Evolutionary conservation across 495 filamentous ascomycete genomes (phyloP).

Genomic region (Lichenothelia convexa): DNA sequence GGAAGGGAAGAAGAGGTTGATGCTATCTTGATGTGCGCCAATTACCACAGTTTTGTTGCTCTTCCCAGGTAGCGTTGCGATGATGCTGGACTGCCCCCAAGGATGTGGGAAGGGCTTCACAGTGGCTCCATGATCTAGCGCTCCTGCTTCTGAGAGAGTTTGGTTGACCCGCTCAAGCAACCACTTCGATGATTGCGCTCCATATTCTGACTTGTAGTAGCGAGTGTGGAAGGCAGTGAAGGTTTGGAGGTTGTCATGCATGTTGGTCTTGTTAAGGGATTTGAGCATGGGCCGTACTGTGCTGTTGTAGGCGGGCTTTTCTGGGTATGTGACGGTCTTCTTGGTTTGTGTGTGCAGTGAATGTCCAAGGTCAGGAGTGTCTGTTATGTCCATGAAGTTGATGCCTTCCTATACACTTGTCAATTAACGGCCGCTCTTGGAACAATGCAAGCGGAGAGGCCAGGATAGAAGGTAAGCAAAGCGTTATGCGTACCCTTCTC

Average conservation of each 20-base stretch:
- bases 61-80: slow-evolving; percentile 81
- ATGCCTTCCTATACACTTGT: slow-evolving; percentile 41
- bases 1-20: slow-evolving; percentile 78
- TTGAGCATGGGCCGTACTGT: slow-evolving; percentile 47
- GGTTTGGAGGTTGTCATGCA: slow-evolving; percentile 57
- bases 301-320: slow-evolving; percentile 42
- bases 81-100: slow-evolving; percentile 83
- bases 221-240: slow-evolving; percentile 75
- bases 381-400: slow-evolving; percentile 92
- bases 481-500: slow-evolving; percentile 63
- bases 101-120: slow-evolving; percentile 60
- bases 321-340: slow-evolving; percentile 41
- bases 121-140: slow-evolving; percentile 44
- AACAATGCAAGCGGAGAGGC: neutral
- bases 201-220: slow-evolving; percentile 76
- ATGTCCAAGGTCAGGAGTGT: slow-evolving; percentile 41
- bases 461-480: too few species aligned
- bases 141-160: slow-evolving; percentile 51
- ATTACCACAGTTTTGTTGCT: slow-evolving; percentile 67
- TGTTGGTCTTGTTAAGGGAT: slow-evolving; percentile 54
- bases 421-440: neutral
- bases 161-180: slow-evolving; percentile 55
- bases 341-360: slow-evolving; percentile 17
- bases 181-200: slow-evolving; percentile 81
- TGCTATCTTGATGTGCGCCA: slow-evolving; percentile 64